Evolutionary conservation across 495 filamentous ascomycete species (phyloP).

Genomic region (Podospora tetraspora): DNA sequence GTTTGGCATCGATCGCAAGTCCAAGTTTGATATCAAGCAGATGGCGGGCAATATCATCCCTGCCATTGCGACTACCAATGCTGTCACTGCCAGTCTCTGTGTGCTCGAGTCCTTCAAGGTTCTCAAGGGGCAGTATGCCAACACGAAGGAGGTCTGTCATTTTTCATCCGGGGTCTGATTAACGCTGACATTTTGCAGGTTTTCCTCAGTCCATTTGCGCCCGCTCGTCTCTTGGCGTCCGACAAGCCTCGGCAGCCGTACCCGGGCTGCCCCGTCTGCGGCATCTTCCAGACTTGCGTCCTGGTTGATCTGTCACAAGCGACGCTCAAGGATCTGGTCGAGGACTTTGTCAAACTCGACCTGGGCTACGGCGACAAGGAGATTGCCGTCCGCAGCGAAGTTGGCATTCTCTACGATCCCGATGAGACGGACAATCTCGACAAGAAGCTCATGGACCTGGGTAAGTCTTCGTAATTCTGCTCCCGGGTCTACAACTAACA

Average conservation of each 20-base stretch:
- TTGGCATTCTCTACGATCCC: conserved; percentile 75
- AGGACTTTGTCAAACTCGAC: conserved; percentile 59
- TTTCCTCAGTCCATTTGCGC: conserved; percentile 78
- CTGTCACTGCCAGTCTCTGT: conserved; percentile 88
- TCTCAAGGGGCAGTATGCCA: conserved; percentile 62
- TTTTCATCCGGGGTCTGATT: background rate
- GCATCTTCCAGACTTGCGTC: conserved; percentile 60
- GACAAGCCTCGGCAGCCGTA: conserved; percentile 71
- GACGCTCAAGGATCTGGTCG: conserved; percentile 76
- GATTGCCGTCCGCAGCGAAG: conserved; percentile 65
- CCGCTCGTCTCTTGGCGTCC: conserved; percentile 66
- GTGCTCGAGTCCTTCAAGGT: conserved; percentile 94
- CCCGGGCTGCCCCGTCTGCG: conserved; percentile 74
- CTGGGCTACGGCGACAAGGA: conserved; percentile 79
- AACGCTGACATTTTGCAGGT: conserved; percentile 39
- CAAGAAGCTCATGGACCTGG: conserved; percentile 75
- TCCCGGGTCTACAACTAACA: conserved; percentile 7
- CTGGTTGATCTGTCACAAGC: conserved; percentile 66
- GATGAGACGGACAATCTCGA: conserved; percentile 81
- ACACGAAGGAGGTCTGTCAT: conserved; percentile 46
- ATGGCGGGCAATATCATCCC: conserved; percentile 99
- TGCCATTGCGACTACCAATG: conserved; percentile 96
- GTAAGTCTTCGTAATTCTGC: conserved; percentile 27
- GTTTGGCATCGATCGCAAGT: conserved; percentile 81
- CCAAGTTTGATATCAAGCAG: conserved; percentile 96